A percentile compares a stretch with the other conserved stretches of the same genome.
phyloP scores from a whole-genome alignment of 1,284 basidiomycete genomes.

The Fomitopsis pinicola region DNA sequence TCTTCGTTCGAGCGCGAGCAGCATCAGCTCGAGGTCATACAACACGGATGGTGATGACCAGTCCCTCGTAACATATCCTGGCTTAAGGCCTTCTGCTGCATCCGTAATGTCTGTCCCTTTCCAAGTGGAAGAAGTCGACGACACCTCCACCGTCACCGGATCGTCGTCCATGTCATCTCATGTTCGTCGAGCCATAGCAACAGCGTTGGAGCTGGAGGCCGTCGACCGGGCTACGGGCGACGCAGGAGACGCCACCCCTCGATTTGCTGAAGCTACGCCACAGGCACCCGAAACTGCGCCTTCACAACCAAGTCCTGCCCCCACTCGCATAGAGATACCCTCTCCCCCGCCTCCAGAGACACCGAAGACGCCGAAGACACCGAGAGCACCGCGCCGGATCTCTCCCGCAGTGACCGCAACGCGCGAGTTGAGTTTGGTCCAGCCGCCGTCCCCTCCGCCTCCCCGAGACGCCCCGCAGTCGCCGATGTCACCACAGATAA shows the following conservation, averaged over 20 bases:
- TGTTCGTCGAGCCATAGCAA: slow-evolving; percentile 57
- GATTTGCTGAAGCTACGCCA: neutral
- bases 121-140: slow-evolving; percentile 6
- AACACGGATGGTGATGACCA: slow-evolving; percentile 38
- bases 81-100: slow-evolving; percentile 55
- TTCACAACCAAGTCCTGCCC: neutral
- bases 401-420: neutral
- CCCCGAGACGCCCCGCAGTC: neutral
- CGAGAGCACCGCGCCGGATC: neutral
- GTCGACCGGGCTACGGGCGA: slow-evolving; percentile 14
- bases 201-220: slow-evolving; percentile 35
- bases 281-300: neutral
- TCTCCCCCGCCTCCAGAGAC: neutral
- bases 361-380: neutral
- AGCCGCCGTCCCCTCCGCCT: neutral
- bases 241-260: neutral
- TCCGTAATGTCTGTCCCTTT: slow-evolving; percentile 39
- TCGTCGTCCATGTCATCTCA: slow-evolving; percentile 49
- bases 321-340: neutral
- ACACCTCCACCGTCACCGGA: slow-evolving; percentile 14
- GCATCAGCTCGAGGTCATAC: slow-evolving; percentile 44
- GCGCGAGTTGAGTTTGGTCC: neutral
- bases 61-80: slow-evolving; percentile 63
- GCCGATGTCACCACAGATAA: neutral
- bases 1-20: slow-evolving; percentile 22